Base-by-base conservation (phyloP, 257 asterid species). In the Nicotiana obtusifolia region DNA sequence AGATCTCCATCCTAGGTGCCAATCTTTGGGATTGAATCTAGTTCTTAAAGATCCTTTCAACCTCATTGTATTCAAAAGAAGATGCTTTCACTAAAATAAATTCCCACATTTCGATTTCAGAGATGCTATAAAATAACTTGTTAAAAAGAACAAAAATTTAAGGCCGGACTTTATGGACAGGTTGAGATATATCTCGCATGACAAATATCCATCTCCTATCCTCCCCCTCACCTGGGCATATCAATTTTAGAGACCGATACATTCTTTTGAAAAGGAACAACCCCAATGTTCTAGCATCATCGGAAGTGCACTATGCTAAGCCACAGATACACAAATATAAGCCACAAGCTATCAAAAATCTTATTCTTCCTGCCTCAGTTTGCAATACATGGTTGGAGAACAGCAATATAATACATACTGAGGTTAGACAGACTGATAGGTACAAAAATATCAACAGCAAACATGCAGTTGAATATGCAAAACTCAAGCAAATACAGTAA, bases 401-500 rank as follows among this genome's bases (percentile, higher is more conserved):
- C 62, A 73, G 16, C 61, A 49, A 37, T 57, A 73, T 73, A 71
- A 44, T 20, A 44, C 78, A 41, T 22, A 71, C 14, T 26, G 52
- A 47, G 41, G 41, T 73, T 49, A 49, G 44, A 47, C 44, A 49
- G 57, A 24, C 41, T 5, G 57, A 73, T 5, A 71, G 20, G 60
- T 41, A 10, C 14, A 71, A 44, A 14, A 49, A 57, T 44, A 44
- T 44, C 24, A 15, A 73, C 16, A 49, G 79, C 79, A 47, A 47
- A 49, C 61, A 7, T 49, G 61, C 41, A 73, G 62, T 28, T 78
- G 33, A 35, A 37, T 37, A 64, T 17, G 66, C 60, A 80, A 80
- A 77, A 68, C 31, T 76, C 61, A 73, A 73, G 79, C 16, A 73
- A 37, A 73, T 6, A 83, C 81, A 78, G 75, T 30, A 17, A 35